A percentile compares a stretch with the other conserved stretches of the same genome.
Evolutionary conservation across 352 stramenopile genomes (phyloP).

Genomic region (Phytophthora cajani): DNA sequence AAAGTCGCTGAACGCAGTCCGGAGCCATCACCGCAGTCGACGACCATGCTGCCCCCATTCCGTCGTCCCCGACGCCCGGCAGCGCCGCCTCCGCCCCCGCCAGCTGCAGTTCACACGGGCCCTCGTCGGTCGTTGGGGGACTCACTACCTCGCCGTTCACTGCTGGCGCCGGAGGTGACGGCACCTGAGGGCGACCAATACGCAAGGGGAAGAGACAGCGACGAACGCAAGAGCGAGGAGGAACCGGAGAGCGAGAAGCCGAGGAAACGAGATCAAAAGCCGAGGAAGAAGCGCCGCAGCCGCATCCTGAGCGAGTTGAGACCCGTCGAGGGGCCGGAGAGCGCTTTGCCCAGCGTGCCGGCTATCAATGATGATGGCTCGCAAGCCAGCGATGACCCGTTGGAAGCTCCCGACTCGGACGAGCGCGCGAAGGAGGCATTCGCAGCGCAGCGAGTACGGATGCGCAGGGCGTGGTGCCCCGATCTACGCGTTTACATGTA

Average conservation of each 20-base stretch:
- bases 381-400: constrained; percentile 19
- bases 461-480: constrained; percentile 45
- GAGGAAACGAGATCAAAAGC: constrained; percentile 3
- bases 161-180: constrained; percentile 32
- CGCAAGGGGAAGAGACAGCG: constrained; percentile 30
- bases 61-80: constrained; percentile 21
- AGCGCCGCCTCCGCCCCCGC: constrained; percentile 17
- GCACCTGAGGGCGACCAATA: constrained; percentile 20
- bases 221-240: constrained; percentile 34
- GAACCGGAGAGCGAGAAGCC: constrained; percentile 16
- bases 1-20: constrained; percentile 28
- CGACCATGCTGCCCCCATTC: constrained; percentile 28
- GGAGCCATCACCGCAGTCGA: constrained; percentile 15
- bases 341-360: constrained; percentile 17
- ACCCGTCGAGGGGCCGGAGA: constrained; percentile 31
- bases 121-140: constrained; percentile 32
- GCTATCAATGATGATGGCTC: constrained; percentile 32
- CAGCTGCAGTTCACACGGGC: constrained; percentile 4
- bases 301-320: constrained; percentile 49
- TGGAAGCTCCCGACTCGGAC: constrained; percentile 26
- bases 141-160: constrained; percentile 40
- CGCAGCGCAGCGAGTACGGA: constrained; percentile 54
- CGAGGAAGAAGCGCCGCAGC: constrained; percentile 32
- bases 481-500: constrained; percentile 76
- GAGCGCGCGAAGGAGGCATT: constrained; percentile 53